Evolutionary conservation across 495 filamentous ascomycete genomes (phyloP).

Genomic region (Trichoderma parareesei): DNA sequence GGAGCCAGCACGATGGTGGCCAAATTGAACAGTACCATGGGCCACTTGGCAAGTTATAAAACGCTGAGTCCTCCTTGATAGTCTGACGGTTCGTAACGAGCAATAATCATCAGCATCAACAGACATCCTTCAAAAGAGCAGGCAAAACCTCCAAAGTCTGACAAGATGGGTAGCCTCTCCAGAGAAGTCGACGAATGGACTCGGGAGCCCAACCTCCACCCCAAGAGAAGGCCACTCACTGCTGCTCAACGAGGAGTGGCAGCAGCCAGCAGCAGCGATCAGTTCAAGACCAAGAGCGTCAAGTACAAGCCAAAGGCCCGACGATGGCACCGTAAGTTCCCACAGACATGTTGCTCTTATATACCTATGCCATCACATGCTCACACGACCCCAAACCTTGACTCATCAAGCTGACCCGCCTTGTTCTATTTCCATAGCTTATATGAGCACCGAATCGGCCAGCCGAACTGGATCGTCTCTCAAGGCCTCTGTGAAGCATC

Average conservation of each 20-base stretch:
- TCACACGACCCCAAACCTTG: not conserved
- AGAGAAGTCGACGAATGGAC: not conserved
- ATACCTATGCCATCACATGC: too few species aligned
- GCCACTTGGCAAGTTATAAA: too few species aligned
- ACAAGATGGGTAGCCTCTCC: not conserved
- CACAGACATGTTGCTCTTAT: not conserved
- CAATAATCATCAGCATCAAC: too few species aligned
- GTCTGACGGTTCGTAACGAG: too few species aligned
- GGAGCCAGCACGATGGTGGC: too few species aligned
- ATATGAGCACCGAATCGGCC: not conserved
- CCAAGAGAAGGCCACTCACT: not conserved
- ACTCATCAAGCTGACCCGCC: not conserved
- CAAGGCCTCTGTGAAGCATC: not conserved
- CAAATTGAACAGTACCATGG: too few species aligned
- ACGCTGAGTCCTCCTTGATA: too few species aligned
- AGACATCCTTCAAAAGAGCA: too few species aligned
- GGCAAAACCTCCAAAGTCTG: not conserved
- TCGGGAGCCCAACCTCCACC: not conserved
- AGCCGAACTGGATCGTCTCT: not conserved
- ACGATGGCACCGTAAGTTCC: slow-evolving; percentile 1
- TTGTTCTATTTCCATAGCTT: not conserved
- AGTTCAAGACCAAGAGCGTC: slow-evolving; percentile 1
- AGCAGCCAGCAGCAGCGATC: not conserved
- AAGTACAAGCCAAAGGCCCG: not conserved
- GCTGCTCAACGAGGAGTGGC: not conserved